phyloP scores from a whole-genome alignment of 805 yeast genomes.

The Hyphopichia homilentoma region DNA sequence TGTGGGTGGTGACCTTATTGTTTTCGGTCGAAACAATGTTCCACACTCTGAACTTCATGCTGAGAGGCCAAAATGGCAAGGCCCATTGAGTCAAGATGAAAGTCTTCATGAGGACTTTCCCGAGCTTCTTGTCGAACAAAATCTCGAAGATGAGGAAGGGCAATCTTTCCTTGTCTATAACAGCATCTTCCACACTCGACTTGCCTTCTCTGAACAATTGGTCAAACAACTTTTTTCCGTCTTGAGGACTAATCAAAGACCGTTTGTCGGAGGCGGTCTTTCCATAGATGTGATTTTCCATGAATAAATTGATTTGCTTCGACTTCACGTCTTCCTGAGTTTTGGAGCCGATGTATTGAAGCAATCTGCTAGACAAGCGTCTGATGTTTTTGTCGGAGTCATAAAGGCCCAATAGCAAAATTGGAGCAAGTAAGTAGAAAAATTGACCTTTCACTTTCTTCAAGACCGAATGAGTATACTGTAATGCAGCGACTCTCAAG shows the following conservation, averaged over 20 bases:
- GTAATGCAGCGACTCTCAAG: constrained; percentile 49
- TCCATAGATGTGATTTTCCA: constrained; percentile 60
- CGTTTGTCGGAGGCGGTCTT: constrained; percentile 38
- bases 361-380: constrained; percentile 17
- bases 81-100: constrained; percentile 70
- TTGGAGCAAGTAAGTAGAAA: constrained; percentile 56
- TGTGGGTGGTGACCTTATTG: constrained; percentile 2
- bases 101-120: constrained; percentile 51
- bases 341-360: constrained; percentile 21
- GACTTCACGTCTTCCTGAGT: constrained; percentile 31
- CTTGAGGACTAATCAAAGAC: constrained; percentile 62
- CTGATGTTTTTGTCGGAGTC: constrained; percentile 53
- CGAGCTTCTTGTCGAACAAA: constrained; percentile 51
- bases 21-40: constrained; percentile 20
- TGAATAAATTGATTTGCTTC: constrained; percentile 27
- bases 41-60: constrained; percentile 49
- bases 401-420: constrained; percentile 49
- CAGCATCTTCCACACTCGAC: constrained; percentile 20
- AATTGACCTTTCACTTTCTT: constrained; percentile 22
- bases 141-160: constrained; percentile 20
- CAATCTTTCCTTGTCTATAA: constrained; percentile 25
- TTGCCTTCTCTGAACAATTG: constrained; percentile 15
- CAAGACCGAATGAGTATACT: constrained; percentile 32
- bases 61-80: constrained; percentile 26
- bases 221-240: constrained; percentile 44